Evolutionary conservation across 306 rosid species (phyloP), one percentile per base, ranked within the genome.

Genomic region (Crataegus laevigata): DNA sequence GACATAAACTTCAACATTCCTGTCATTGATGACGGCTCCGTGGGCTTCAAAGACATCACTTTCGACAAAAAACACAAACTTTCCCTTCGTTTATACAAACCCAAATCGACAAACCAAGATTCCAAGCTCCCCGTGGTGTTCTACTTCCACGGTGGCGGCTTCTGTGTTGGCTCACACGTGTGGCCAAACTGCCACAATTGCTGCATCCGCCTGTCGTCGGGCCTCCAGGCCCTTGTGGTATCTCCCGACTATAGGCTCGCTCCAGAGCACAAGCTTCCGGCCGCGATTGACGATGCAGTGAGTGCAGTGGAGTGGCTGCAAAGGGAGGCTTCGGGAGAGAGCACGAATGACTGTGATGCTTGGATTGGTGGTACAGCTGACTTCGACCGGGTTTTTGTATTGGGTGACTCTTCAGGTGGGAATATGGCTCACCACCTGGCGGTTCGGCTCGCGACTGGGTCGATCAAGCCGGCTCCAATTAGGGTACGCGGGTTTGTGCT

Each of bases 381-480:
- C 85, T 87, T 86, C 74, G 89, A 82, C 75, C 77, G 87, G n/a
- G 89, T 87, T 19, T 91, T 84, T 15, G 50, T 94, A 3, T 61
- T 90, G 54, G 98, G 98, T 5, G 98, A 94, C 78, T 94, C 98
- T 0, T 91, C 97, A 1, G 98, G 98, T 1, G 98, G 97, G 69
- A 94, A 90, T 79, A 85, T 94, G 70, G 98, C 94, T 1, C 98
- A 94, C 74, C 96, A 91, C 18, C 80, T 94, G 30, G 97, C 94
- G 11, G 94, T 94, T 45, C 84, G 83, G 61, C 69, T 91, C 5
- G 88, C 88, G 0, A 12, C 71, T 18, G 83, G 77, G 51, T 73
- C 84, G 2, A 26, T 0, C 1, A 66, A 77, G 55, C 60, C 67
- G 71, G 85, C 72, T 3, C 91, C 90, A 52, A 88, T 87, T 72